A percentile compares a stretch with the other conserved stretches of the same genome.
phyloP scores from a whole-genome alignment of 1,284 basidiomycete species.

The Ganoderma meredithae region DNA sequence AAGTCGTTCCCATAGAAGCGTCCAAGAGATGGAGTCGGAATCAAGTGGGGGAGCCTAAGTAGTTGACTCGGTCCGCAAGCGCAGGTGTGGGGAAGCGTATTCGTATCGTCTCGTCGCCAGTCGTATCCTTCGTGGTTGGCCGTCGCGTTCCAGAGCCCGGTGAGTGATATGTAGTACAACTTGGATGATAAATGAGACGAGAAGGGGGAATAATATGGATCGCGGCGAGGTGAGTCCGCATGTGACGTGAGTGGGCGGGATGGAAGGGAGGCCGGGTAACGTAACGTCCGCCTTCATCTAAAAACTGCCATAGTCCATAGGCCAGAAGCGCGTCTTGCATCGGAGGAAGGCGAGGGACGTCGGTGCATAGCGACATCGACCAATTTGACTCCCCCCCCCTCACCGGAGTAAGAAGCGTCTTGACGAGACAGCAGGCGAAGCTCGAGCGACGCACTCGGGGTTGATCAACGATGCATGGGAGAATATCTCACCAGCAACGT shows the following conservation, averaged over 20 bases:
- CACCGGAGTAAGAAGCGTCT: slow-evolving; percentile 20
- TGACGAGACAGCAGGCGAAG: slow-evolving; percentile 25
- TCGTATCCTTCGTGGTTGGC: slow-evolving; percentile 38
- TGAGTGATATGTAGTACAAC: slow-evolving; percentile 33
- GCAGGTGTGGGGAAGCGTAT: slow-evolving; percentile 18
- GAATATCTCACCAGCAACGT: slow-evolving; percentile 31
- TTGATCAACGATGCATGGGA: slow-evolving; percentile 51
- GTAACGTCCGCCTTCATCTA: slow-evolving; percentile 33
- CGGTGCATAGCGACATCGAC: slow-evolving; percentile 21
- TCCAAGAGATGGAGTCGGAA: slow-evolving; percentile 15
- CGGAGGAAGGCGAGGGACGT: slow-evolving; percentile 14
- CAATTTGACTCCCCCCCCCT: slow-evolving; percentile 13
- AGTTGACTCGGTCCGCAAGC: slow-evolving; percentile 22
- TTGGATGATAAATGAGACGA: slow-evolving; percentile 19
- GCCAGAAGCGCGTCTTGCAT: slow-evolving; percentile 19
- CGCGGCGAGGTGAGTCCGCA: slow-evolving; percentile 18
- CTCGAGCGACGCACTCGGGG: slow-evolving; percentile 26
- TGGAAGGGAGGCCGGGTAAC: slow-evolving; percentile 34
- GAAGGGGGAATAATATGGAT: slow-evolving; percentile 18
- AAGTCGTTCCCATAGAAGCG: slow-evolving; percentile 29
- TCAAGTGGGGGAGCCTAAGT: slow-evolving; percentile 13
- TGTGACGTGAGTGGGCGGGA: slow-evolving; percentile 27
- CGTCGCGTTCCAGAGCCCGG: slow-evolving; percentile 36
- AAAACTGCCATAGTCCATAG: slow-evolving; percentile 26
- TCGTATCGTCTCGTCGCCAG: slow-evolving; percentile 31